These are phyloP conservation scores for Penicillium crustosum DNA, from an alignment of 2,329 filamentous ascomycete genomes.

Conservation along the genomic window DNA sequence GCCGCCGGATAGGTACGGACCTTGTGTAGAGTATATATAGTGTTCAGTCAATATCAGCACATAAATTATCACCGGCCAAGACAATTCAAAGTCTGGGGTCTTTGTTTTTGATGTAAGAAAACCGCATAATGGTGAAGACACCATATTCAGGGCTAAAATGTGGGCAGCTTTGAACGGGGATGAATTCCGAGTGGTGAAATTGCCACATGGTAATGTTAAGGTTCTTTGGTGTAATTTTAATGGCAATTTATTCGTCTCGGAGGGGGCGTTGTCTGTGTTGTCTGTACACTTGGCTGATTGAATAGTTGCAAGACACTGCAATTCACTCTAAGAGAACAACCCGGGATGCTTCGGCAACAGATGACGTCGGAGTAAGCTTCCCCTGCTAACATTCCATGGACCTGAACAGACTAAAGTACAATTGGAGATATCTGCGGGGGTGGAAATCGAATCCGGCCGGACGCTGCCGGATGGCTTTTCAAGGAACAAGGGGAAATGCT, in stretches of 20 bases:
- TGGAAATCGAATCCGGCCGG: constrained; percentile 4
- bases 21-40: neutral
- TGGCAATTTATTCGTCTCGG: neutral
- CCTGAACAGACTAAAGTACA: neutral
- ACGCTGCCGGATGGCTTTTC: neutral
- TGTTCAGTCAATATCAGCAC: neutral
- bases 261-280: neutral
- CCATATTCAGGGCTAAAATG: neutral
- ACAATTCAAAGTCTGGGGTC: neutral
- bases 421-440: neutral
- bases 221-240: neutral
- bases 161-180: constrained; percentile 1
- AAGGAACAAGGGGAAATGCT: neutral
- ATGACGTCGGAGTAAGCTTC: constrained; percentile 4
- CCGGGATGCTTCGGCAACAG: constrained; percentile 2
- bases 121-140: neutral
- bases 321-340: neutral
- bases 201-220: neutral
- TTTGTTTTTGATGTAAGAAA: neutral
- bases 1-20: neutral
- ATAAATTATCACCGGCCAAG: neutral
- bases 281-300: neutral
- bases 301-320: neutral
- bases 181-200: constrained; percentile 1
- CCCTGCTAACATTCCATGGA: neutral